Percentiles rank a stretch among this genome's conserved stretches.
phyloP scores from a whole-genome alignment of 768 basidiomycete genomes.

The Nidularia sp. region DNA sequence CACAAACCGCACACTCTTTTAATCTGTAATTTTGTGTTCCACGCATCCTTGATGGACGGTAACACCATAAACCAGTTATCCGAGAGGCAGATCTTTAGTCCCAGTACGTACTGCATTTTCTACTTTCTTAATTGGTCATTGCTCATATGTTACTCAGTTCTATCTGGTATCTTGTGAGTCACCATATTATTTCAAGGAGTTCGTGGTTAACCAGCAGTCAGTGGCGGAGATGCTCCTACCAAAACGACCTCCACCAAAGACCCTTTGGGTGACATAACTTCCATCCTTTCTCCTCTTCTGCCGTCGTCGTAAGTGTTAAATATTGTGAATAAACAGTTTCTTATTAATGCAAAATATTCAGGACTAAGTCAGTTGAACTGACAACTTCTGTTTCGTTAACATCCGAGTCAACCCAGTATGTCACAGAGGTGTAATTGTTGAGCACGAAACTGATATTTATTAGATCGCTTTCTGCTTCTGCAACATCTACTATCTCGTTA shows the following conservation, averaged over 20 bases:
- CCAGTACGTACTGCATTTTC: not conserved
- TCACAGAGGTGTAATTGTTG: no score
- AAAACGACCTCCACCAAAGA: not conserved
- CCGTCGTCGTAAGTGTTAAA: not conserved
- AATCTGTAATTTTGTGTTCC: conserved; percentile 1
- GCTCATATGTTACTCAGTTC: not conserved
- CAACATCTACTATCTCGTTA: not conserved
- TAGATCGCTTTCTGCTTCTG: not conserved
- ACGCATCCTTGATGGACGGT: conserved; percentile 20
- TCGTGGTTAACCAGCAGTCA: not conserved
- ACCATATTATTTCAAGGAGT: not conserved
- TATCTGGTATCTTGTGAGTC: not conserved
- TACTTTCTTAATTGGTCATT: not conserved
- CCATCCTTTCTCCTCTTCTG: not conserved
- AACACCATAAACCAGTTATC: conserved; percentile 5
- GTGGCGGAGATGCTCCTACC: not conserved
- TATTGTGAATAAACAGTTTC: no score
- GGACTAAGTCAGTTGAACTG: not conserved
- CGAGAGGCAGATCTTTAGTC: conserved; percentile 12
- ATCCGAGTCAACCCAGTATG: not conserved
- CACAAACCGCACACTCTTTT: conserved; percentile 5
- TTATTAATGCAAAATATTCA: no score
- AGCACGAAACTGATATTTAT: no score
- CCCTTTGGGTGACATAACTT: not conserved
- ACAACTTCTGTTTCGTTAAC: not conserved